Conservation (phyloP, 2,329 filamentous ascomycete genomes). For the Sporothrix globosa region DNA sequence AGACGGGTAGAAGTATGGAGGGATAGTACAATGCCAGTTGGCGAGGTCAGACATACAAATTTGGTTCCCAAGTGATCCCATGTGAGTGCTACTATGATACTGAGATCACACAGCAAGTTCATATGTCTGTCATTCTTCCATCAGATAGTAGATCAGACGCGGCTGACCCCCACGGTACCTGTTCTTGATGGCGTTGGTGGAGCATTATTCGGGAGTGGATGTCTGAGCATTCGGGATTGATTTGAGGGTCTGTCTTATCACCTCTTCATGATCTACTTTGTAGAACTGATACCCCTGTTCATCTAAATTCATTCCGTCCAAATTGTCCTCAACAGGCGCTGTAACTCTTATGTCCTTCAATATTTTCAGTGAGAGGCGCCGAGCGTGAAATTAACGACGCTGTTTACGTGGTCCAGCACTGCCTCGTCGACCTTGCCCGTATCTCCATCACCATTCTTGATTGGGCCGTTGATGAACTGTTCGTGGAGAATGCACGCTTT, state of each 20-base stretch:
- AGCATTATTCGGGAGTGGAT: not conserved
- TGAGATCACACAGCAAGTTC: not conserved
- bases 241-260: no score
- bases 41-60: not conserved
- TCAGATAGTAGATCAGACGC: not conserved
- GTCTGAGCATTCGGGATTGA: no score
- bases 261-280: no score
- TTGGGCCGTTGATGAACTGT: not conserved
- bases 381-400: not conserved
- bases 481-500: not conserved
- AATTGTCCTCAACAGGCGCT: not conserved
- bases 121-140: not conserved
- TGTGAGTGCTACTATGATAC: not conserved
- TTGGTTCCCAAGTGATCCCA: not conserved
- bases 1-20: no score
- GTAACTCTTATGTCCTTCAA: not conserved
- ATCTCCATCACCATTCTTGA: not conserved
- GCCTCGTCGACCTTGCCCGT: not conserved
- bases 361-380: not conserved
- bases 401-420: not conserved
- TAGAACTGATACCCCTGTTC: not conserved
- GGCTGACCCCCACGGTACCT: slow-evolving; percentile 11
- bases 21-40: no score
- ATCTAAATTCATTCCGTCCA: not conserved
- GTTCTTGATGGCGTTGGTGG: not conserved